Conservation (phyloP, 805 yeast genomes). For the Spathaspora boniae region DNA sequence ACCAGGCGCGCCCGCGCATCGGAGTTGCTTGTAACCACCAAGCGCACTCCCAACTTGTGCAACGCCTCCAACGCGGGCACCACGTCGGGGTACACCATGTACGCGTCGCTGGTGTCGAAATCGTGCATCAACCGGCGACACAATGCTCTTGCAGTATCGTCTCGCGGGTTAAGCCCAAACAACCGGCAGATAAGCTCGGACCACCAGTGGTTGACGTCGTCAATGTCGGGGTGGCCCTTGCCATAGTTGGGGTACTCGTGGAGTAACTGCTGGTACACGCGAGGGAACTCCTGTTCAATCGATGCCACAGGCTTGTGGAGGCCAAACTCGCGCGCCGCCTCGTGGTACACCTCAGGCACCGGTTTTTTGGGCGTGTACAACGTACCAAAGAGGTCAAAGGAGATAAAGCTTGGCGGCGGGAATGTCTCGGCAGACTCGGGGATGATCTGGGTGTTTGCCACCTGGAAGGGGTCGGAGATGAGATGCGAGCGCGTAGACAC, state of each 20-base stretch:
- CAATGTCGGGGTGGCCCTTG: conserved; percentile 26
- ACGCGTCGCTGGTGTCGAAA: conserved; percentile 52
- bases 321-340: conserved; percentile 46
- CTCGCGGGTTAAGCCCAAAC: conserved; percentile 31
- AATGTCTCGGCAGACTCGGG: conserved; percentile 23
- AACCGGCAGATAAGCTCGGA: conserved; percentile 40
- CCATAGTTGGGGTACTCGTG: conserved; percentile 61
- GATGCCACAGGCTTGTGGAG: conserved; percentile 25
- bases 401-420: conserved; percentile 47
- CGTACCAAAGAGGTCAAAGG: conserved; percentile 70
- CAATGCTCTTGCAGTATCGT: conserved; percentile 30
- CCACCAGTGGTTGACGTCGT: conserved; percentile 54
- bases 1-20: conserved; percentile 51
- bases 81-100: conserved; percentile 53
- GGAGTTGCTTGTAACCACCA: conserved; percentile 58
- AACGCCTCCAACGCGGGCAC: conserved; percentile 38
- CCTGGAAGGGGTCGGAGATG: conserved; percentile 23
- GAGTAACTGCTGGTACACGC: conserved; percentile 33
- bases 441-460: conserved; percentile 20
- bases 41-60: conserved; percentile 24
- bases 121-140: conserved; percentile 42
- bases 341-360: conserved; percentile 50
- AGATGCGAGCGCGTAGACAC: conserved; percentile 5
- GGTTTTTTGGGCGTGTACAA: conserved; percentile 56
- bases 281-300: conserved; percentile 23